Evolutionary conservation across 2,329 filamentous ascomycete species (phyloP).

Genomic region (Emmonsiellopsis sp.): DNA sequence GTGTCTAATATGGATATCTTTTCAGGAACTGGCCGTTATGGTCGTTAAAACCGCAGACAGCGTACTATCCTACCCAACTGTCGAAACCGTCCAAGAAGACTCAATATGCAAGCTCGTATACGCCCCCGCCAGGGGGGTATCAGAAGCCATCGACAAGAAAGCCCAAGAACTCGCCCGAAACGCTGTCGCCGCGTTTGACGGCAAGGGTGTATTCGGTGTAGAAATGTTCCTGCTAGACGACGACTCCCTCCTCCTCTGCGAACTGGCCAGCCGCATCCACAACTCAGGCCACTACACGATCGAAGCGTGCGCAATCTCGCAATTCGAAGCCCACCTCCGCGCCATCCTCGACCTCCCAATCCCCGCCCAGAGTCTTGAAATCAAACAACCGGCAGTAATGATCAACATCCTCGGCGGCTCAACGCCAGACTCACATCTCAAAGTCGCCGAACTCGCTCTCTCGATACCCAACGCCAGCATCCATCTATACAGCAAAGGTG

Average conservation of each 20-base stretch:
- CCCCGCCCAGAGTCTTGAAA: slow-evolving; percentile 37
- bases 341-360: slow-evolving; percentile 68
- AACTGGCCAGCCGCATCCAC: slow-evolving; percentile 74
- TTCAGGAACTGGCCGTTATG: slow-evolving; percentile 76
- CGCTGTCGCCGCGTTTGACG: slow-evolving; percentile 70
- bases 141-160: slow-evolving; percentile 48
- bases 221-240: slow-evolving; percentile 85
- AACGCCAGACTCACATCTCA: slow-evolving; percentile 52
- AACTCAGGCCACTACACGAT: slow-evolving; percentile 96
- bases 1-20: slow-evolving; percentile 8
- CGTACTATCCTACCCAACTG: slow-evolving; percentile 69
- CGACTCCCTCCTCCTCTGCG: slow-evolving; percentile 67
- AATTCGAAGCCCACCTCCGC: slow-evolving; percentile 83
- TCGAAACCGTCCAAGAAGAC: slow-evolving; percentile 92
- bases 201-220: slow-evolving; percentile 89
- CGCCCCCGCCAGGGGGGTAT: slow-evolving; percentile 66
- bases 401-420: slow-evolving; percentile 48
- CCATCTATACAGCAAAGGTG: slow-evolving; percentile 85
- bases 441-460: slow-evolving; percentile 48
- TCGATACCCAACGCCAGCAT: slow-evolving; percentile 52
- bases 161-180: slow-evolving; percentile 70
- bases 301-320: slow-evolving; percentile 78
- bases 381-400: slow-evolving; percentile 43
- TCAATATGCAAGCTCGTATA: slow-evolving; percentile 92
- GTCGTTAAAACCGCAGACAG: slow-evolving; percentile 78